Evolutionary conservation across 1,284 basidiomycete genomes (phyloP), one percentile per base, ranked within the genome.

Genomic region (Puccinia polysora): DNA sequence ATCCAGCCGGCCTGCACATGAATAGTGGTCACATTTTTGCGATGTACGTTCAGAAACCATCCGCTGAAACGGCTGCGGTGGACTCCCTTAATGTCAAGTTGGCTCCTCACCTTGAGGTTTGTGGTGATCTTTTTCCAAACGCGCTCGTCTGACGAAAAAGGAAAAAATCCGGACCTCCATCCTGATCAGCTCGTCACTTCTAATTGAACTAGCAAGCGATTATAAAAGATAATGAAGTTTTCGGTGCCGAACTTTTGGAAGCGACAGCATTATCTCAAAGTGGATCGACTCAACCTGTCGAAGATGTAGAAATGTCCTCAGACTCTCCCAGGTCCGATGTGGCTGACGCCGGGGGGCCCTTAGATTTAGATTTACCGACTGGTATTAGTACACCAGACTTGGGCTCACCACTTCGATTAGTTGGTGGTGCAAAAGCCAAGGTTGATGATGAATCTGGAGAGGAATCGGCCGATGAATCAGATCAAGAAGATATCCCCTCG

Each of bases 1-100:
- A 73, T 36, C 62, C 70, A 23, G 70, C 70, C 18, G 70, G 70
- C 18, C 23, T 65, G 3, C 70, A 73, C 20, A 64, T 73, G 60
- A 65, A 73, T 34, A 58, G 62, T 32, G 70, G 70, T 28, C 70
- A 73, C 40, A 65, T 73, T 23, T 73, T 73, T 23, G 70, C 70
- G 18, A 55, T 73, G 14, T 73, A 73, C 30, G 62, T 56, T 14
- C 23, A 49, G 3, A 47, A 56, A 40, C 38, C 62, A 34, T 10
- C 40, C 10, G 10, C 62, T 28, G 50, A 65, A 20, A 10, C n/a
- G 34, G 14, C 3, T 2, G 15, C 32, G 18, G 2, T 45, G 15
- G 70, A 73, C 36, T 72, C 69, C 6, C 18, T 5, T 2, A 50
- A 38, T 10, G 58, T 65, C 20, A 7, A 18, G 36, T n/a, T 73